These are phyloP conservation scores for Trichosporon sp. DNA, from an alignment of 1,284 basidiomycete genomes.

Conservation along the genomic window DNA sequence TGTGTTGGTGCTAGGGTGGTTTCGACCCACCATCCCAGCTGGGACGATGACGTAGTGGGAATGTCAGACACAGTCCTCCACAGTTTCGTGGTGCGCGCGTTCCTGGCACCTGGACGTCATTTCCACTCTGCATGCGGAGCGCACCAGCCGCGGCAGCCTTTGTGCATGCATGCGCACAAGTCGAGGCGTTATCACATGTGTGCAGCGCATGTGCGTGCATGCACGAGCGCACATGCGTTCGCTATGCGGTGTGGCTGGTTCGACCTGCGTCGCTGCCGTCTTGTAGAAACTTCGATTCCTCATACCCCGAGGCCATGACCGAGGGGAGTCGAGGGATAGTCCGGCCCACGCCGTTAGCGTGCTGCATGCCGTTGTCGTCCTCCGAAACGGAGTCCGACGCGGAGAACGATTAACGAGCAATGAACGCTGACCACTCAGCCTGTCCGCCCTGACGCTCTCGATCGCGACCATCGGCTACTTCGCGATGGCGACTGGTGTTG, in stretches of 20 bases:
- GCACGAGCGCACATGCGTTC: slow-evolving; percentile 2
- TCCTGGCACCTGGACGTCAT: not conserved
- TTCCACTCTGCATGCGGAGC: not conserved
- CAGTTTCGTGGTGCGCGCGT: slow-evolving; percentile 6
- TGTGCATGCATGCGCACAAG: not conserved
- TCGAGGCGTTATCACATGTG: not conserved
- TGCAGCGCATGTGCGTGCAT: slow-evolving; percentile 12
- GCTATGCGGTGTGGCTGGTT: not conserved
- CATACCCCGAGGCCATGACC: not conserved
- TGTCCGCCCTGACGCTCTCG: slow-evolving; percentile 46
- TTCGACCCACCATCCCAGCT: slow-evolving; percentile 25
- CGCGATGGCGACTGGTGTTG: slow-evolving; percentile 47
- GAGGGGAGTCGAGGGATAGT: not conserved
- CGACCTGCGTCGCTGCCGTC: not conserved
- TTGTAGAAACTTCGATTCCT: not conserved
- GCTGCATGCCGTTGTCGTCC: too few relatives aligned
- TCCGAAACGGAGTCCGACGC: too few relatives aligned
- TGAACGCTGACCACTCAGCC: slow-evolving; percentile 27
- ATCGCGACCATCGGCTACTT: slow-evolving; percentile 51
- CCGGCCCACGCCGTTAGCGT: not conserved
- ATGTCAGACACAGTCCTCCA: slow-evolving; percentile 8
- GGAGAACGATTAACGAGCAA: not conserved
- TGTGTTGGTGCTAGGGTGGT: not conserved
- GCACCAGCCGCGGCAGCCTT: not conserved
- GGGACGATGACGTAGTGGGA: slow-evolving; percentile 16